Evolutionary conservation across 148 eudicot species (phyloP).

Genomic region (Persicaria tinctoria): DNA sequence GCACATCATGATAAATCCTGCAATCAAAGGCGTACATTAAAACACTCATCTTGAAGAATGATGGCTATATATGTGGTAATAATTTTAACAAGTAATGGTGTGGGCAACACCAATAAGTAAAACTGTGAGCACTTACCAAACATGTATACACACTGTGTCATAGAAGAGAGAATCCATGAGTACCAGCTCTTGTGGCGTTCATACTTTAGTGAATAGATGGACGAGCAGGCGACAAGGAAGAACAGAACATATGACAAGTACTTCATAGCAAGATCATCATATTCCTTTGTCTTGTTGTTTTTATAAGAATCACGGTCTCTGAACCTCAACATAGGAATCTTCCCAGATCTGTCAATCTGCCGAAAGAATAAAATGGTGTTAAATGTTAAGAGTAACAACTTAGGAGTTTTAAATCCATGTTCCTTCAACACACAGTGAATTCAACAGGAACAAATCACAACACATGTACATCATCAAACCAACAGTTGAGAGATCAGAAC

Average conservation of each 20-base stretch:
- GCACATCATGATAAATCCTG: slow-evolving; percentile 99
- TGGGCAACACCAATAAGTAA: neutral
- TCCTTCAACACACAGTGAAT: neutral
- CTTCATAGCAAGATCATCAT: slow-evolving; percentile 98
- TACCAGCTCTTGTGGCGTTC: slow-evolving; percentile 98
- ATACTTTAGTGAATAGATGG: slow-evolving; percentile 81
- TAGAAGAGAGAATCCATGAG: slow-evolving; percentile 92
- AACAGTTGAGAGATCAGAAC: neutral
- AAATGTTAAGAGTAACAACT: neutral
- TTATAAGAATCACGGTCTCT: slow-evolving; percentile 90
- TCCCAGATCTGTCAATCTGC: slow-evolving; percentile 88
- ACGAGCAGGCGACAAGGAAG: slow-evolving; percentile 72
- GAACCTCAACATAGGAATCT: slow-evolving; percentile 76
- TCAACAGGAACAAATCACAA: neutral
- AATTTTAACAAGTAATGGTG: neutral
- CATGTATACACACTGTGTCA: slow-evolving; percentile 98
- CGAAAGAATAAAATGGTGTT: slow-evolving; percentile 1
- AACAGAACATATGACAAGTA: slow-evolving; percentile 79
- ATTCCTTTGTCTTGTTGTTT: slow-evolving; percentile 91
- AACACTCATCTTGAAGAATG: neutral
- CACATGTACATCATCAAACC: neutral
- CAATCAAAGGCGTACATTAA: slow-evolving; percentile 4
- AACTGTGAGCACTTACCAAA: slow-evolving; percentile 51
- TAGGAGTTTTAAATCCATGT: neutral
- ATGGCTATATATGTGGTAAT: neutral